phyloP scores from a whole-genome alignment of 371 early-diverging fungal genomes.

The Umbelopsis sp. region DNA sequence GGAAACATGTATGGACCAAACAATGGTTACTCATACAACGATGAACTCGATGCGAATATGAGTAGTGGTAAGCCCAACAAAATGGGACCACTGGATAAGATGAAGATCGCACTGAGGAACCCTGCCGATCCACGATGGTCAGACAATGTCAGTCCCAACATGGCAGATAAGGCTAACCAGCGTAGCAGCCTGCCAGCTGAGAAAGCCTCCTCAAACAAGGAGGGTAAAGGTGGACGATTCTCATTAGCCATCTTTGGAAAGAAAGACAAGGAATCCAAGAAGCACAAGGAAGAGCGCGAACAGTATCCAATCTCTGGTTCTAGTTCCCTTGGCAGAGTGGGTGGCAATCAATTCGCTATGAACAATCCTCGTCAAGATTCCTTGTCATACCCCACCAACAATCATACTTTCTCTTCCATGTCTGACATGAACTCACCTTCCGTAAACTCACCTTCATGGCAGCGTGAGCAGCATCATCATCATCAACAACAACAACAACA shows the following conservation, averaged over 20 bases:
- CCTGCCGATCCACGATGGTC: neutral
- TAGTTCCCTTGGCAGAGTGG: conserved; percentile 16
- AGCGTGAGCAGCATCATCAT: neutral
- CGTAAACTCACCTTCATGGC: conserved; percentile 6
- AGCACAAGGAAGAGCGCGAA: conserved; percentile 20
- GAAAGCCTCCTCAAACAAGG: conserved; percentile 11
- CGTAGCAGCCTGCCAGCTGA: conserved; percentile 11
- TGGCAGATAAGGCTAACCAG: neutral
- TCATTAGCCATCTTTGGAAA: conserved; percentile 29
- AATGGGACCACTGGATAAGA: conserved; percentile 8
- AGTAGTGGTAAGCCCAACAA: neutral
- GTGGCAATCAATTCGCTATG: conserved; percentile 6
- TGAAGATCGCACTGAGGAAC: conserved; percentile 6
- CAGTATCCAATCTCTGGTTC: conserved; percentile 2
- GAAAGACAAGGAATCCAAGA: conserved; percentile 29
- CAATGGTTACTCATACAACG: conserved; percentile 1
- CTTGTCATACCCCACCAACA: conserved; percentile 4
- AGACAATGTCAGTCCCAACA: neutral
- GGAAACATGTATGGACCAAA: conserved; percentile 2
- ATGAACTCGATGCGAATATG: neutral
- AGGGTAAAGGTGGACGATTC: conserved; percentile 25
- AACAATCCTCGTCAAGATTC: conserved; percentile 6
- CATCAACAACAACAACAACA: neutral
- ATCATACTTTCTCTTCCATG: conserved; percentile 2
- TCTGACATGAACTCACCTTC: conserved; percentile 18